Evolutionary conservation across 2,329 filamentous ascomycete genomes (phyloP), one percentile per base, ranked within the genome.

Genomic region (Diaporthe ampelina): DNA sequence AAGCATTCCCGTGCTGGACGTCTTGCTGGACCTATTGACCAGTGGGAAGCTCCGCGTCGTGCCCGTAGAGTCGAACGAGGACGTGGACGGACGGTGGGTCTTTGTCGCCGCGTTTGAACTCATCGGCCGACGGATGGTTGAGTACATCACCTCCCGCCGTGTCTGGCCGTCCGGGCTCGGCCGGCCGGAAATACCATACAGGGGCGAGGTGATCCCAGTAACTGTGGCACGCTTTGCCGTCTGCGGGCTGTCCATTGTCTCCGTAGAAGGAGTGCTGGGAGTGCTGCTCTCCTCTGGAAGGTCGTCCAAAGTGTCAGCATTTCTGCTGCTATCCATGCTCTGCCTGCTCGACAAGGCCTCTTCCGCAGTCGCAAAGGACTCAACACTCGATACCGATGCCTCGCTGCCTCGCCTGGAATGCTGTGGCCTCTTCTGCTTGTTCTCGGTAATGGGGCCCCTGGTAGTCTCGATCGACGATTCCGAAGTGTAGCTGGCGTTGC

Each of bases 11-110:
- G 77, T 79, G 43, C 83, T 85, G 67, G 83, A 85, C 17, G 77
- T 70, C 11, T 84, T 79, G 76, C 85, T 88, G 21, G 85, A 79
- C 77, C 86, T 89, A 77, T 88, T 89, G 56, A 92, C 86, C 7
- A 92, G 84, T 0, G 91, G 91, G 76, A 92, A 92, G 79, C 89
- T 92, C 77, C 91, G 85, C 68, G 87, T 89, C 1, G 91, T 92
- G 21, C 89, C 89, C 0, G 84, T 86, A 0, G 90, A 92, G 59
- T 88, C 88, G 74, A 91, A 85, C 0, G 89, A 90, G 5, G 89
- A 88, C 29, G 88, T 81, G 0, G 90, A 91, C 8, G 90, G 88
- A 1, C 89, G 88, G 77, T 91, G 89, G 71, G 84, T 67, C 6
- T 72, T 81, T 29, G 82, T 81, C 1, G 81, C 79, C 2, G 83